Base-by-base conservation (phyloP, 495 filamentous ascomycete genomes). In the Cercophora sp. region DNA sequence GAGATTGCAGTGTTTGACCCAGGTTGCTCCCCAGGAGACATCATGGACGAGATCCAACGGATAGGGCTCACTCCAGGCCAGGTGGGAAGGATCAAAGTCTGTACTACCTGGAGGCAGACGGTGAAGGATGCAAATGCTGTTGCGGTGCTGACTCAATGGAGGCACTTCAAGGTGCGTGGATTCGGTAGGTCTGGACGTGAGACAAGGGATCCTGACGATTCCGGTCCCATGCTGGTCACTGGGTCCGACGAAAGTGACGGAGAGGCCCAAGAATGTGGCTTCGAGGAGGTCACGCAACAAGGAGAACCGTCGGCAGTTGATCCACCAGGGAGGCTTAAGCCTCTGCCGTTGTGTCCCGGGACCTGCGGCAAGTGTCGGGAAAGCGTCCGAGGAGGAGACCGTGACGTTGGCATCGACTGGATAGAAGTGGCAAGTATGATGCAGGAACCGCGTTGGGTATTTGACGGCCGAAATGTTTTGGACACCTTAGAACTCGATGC, bases 1-100 rank as follows among this genome's bases (percentile, higher is more conserved):
- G 79, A 85, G 53, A 80, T 92, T 29, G 74, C 85, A 15, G 82
- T 94, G 48, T 94, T 85, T 62, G 89, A 92, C 51, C 89, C 88
- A 0, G 80, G 75, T 50, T 85, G 83, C 52, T 70, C 76, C 18
- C 50, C 70, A 24, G 54, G 48, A 8, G 64, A 71, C 9, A 63
- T 79, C 19, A 52, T 59, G 23, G 61, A 65, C 2, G 77, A 80
- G 56, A 68, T 79, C 29, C 56, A 70, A 36, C 65, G 54, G 26
- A 54, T 71, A n/a, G 55, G 72, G 2, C 53, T 62, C 15, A 61
- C 53, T 27, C 40, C 60, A 16, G 58, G 47, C 0, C 55, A 75
- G n/a, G 54, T 65, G n/a, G 74, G 73, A 36, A 63, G 68, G 8
- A 61, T 67, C 25, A 65, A 64, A 5, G 62, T 70, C 9, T 66